phyloP scores from a whole-genome alignment of 805 yeast species.

The Lachancea cidri region DNA sequence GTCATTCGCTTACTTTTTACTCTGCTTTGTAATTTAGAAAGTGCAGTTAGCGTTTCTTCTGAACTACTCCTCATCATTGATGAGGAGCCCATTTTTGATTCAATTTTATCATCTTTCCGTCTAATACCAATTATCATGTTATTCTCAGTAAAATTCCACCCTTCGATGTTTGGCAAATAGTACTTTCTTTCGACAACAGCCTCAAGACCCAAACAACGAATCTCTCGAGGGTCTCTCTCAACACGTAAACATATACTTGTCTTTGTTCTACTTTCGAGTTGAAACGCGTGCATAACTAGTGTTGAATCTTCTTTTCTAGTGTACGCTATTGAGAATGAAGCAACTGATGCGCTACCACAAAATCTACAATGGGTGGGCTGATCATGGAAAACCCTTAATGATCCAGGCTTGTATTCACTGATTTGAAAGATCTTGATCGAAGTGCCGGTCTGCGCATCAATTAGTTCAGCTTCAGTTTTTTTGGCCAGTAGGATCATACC shows the following conservation, averaged over 20 bases:
- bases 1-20: conserved; percentile 7
- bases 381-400: conserved; percentile 69
- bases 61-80: conserved; percentile 7
- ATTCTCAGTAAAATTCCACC: conserved; percentile 76
- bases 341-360: conserved; percentile 83
- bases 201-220: conserved; percentile 81
- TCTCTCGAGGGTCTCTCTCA: conserved; percentile 89
- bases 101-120: conserved; percentile 33
- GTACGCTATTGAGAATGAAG: conserved; percentile 67
- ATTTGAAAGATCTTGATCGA: conserved; percentile 56
- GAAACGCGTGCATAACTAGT: conserved; percentile 65
- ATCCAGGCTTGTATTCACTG: conserved; percentile 54
- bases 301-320: conserved; percentile 28
- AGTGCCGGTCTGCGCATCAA: conserved; percentile 77
- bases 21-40: conserved; percentile 10
- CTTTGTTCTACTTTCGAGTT: conserved; percentile 68
- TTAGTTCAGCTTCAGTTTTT: conserved; percentile 52
- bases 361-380: conserved; percentile 86
- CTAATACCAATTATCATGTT: conserved; percentile 70
- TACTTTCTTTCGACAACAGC: conserved; percentile 65
- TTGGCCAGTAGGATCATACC: conserved; percentile 67
- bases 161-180: conserved; percentile 61
- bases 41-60: conserved; percentile 23
- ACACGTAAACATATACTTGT: conserved; percentile 79
- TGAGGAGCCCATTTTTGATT: neutral